These are phyloP conservation scores for Nicotiana attenuata DNA, from an alignment of 257 asterid genomes.

Conservation along the genomic window DNA sequence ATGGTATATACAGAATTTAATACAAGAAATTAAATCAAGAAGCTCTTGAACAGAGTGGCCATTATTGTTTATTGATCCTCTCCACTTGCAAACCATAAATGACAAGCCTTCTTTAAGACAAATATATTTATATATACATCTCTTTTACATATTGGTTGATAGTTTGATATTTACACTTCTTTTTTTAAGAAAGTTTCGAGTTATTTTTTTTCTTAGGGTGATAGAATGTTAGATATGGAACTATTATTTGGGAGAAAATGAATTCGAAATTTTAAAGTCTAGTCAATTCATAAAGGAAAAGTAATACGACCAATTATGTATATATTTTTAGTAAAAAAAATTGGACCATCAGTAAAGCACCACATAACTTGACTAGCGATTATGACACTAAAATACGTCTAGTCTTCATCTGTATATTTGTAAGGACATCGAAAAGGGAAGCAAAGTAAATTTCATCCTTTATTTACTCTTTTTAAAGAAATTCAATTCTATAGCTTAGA, in stretches of 20 bases:
- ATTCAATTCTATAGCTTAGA: background rate
- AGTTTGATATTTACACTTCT: background rate
- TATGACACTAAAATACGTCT: background rate
- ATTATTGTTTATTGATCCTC: no score
- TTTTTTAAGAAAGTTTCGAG: background rate
- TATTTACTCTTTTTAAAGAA: background rate
- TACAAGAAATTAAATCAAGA: no score
- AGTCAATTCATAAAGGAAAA: background rate
- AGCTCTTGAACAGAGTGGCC: no score
- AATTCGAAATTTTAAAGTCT: background rate
- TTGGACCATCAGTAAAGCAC: background rate
- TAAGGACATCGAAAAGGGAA: background rate
- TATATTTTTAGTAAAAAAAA: background rate
- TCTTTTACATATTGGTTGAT: no score
- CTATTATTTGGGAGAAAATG: background rate
- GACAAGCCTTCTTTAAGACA: no score
- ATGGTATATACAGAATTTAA: background rate
- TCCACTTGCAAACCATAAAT: no score
- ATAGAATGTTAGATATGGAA: background rate
- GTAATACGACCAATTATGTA: background rate
- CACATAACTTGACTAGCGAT: background rate
- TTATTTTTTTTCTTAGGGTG: background rate
- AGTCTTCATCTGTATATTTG: background rate
- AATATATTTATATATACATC: no score
- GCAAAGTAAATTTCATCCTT: background rate